These are phyloP conservation scores for Populus hybrid DNA, from an alignment of 441 rosid species.

Conservation along the genomic window DNA sequence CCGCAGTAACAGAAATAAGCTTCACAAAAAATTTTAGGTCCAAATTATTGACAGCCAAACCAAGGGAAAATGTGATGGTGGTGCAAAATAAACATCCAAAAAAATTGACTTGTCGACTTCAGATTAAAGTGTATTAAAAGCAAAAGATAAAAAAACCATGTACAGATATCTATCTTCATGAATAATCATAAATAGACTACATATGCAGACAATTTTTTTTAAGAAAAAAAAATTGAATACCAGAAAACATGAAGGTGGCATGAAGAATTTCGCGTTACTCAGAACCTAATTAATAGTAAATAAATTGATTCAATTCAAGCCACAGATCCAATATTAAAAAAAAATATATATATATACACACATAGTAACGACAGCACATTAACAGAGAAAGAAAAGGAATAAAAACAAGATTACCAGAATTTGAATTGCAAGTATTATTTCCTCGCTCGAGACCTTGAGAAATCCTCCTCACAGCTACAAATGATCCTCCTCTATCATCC, in stretches of 20 bases:
- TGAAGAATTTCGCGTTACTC: slow-evolving; percentile 12
- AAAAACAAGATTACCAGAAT: slow-evolving; percentile 51
- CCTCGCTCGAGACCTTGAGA: slow-evolving; percentile 90
- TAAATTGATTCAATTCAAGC: slow-evolving; percentile 9
- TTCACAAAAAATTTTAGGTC: neutral
- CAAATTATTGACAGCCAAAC: neutral
- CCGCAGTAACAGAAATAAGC: no score
- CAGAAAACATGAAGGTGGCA: slow-evolving; percentile 32
- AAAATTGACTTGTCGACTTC: neutral
- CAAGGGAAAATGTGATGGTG: neutral
- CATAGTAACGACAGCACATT: neutral
- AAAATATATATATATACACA: no score
- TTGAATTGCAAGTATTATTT: slow-evolving; percentile 64
- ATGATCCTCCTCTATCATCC: slow-evolving; percentile 93
- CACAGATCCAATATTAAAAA: slow-evolving; percentile 18
- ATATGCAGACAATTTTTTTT: no score
- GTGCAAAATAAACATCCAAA: neutral
- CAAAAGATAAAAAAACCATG: no score
- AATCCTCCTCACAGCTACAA: slow-evolving; percentile 94
- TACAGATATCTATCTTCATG: neutral
- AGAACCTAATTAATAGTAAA: slow-evolving; percentile 13
- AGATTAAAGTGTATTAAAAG: neutral
- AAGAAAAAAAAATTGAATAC: slow-evolving; percentile 23
- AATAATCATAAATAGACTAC: no score
- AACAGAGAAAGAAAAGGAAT: neutral